A percentile compares a stretch with the other conserved stretches of the same genome.
Conservation (phyloP, 78 protist species). For the Tieghemostelium lacteum region DNA sequence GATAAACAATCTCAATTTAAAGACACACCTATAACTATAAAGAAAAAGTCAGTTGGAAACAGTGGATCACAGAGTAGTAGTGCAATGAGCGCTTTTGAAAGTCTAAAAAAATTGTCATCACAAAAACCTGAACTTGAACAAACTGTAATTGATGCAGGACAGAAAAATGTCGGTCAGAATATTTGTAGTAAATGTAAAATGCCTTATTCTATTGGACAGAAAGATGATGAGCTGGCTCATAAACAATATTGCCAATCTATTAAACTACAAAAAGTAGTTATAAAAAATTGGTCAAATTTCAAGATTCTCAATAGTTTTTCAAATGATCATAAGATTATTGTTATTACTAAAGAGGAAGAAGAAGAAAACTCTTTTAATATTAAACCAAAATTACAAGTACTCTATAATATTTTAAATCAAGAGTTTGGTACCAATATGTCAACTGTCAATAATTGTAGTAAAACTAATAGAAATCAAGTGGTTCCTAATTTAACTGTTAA, state of each 20-base stretch:
- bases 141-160: conserved; percentile 61
- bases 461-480: too few relatives aligned
- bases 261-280: conserved; percentile 30
- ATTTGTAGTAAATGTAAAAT: conserved; percentile 63
- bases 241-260: conserved; percentile 11
- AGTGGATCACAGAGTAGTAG: too few relatives aligned
- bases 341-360: not conserved
- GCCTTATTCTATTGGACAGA: conserved; percentile 30
- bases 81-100: too few relatives aligned
- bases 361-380: not conserved
- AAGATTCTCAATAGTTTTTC: conserved; percentile 22
- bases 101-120: too few relatives aligned
- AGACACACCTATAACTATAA: conserved; percentile 7
- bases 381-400: not conserved
- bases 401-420: conserved; percentile 18
- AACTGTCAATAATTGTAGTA: not conserved
- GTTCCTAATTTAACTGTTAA: too few relatives aligned
- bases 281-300: conserved; percentile 7
- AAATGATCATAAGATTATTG: conserved; percentile 36
- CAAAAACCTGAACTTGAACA: conserved; percentile 31
- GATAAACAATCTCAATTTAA: not conserved
- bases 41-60: not conserved
- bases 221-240: conserved; percentile 62
- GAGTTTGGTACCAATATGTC: conserved; percentile 17
- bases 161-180: conserved; percentile 38